phyloP scores from a whole-genome alignment of 179 eudicot genomes.

The Vitellaria paradoxa region DNA sequence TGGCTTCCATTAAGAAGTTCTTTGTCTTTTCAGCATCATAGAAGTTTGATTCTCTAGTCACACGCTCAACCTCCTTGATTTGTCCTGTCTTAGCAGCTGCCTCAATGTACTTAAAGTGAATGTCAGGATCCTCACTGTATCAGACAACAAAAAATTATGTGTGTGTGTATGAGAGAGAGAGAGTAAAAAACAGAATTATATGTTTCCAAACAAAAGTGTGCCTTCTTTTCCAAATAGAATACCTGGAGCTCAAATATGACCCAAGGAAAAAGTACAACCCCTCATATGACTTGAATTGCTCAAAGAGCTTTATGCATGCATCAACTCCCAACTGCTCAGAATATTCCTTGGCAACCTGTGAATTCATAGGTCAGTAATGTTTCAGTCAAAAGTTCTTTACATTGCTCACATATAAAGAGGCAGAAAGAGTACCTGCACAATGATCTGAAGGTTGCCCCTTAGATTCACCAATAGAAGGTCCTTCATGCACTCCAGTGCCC shows the following conservation, averaged over 20 bases:
- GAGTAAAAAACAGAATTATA: constrained; percentile 21
- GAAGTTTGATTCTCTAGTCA: constrained; percentile 89
- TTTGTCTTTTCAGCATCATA: constrained; percentile 87
- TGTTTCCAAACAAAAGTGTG: constrained; percentile 49
- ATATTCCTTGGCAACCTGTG: constrained; percentile 85
- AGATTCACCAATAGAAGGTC: constrained; percentile 83
- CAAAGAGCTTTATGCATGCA: constrained; percentile 80
- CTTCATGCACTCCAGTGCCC: constrained; percentile 96
- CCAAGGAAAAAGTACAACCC: constrained; percentile 92
- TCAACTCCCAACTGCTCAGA: constrained; percentile 82
- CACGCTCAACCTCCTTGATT: constrained; percentile 93
- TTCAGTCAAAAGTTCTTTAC: too few relatives aligned
- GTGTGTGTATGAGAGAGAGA: background rate
- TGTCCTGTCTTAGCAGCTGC: constrained; percentile 94
- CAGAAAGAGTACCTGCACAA: constrained; percentile 67
- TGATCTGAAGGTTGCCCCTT: constrained; percentile 85
- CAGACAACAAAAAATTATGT: constrained; percentile 1
- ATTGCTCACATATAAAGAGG: background rate
- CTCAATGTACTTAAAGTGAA: constrained; percentile 91
- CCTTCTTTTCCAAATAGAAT: constrained; percentile 6
- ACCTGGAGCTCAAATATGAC: constrained; percentile 95
- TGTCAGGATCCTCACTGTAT: constrained; percentile 89
- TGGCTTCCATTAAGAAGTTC: constrained; percentile 91
- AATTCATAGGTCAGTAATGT: background rate
- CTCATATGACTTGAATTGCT: constrained; percentile 87